phyloP scores from a whole-genome alignment of 257 asterid genomes.

The Solanum rostratum region DNA sequence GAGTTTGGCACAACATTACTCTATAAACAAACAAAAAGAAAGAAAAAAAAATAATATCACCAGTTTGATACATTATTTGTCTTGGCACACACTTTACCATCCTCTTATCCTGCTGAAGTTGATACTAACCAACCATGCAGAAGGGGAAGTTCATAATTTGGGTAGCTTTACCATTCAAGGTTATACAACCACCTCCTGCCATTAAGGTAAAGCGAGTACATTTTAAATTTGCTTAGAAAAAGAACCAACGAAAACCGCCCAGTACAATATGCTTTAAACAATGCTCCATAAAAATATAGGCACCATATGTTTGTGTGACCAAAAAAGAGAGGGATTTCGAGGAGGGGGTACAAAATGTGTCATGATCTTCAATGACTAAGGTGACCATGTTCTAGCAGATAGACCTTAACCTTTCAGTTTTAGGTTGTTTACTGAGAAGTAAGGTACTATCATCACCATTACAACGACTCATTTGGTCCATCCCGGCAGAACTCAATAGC shows the following conservation, averaged over 20 bases:
- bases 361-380: neutral
- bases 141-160: neutral
- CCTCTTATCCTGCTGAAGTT: neutral
- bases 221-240: neutral
- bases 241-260: neutral
- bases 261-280: neutral
- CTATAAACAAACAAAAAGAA: neutral
- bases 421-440: neutral
- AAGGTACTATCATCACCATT: neutral
- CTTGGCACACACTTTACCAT: neutral
- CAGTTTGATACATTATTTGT: neutral
- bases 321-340: neutral
- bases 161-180: neutral
- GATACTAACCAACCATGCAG: neutral
- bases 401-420: neutral
- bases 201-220: neutral
- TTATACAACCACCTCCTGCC: neutral
- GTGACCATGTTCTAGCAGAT: neutral
- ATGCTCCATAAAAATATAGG: neutral
- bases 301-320: neutral
- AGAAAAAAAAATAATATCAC: neutral
- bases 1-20: neutral
- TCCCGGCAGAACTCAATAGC: neutral
- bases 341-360: neutral
- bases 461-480: neutral